phyloP scores from a whole-genome alignment of 805 yeast species.

The Metschnikowia santaceciliae region DNA sequence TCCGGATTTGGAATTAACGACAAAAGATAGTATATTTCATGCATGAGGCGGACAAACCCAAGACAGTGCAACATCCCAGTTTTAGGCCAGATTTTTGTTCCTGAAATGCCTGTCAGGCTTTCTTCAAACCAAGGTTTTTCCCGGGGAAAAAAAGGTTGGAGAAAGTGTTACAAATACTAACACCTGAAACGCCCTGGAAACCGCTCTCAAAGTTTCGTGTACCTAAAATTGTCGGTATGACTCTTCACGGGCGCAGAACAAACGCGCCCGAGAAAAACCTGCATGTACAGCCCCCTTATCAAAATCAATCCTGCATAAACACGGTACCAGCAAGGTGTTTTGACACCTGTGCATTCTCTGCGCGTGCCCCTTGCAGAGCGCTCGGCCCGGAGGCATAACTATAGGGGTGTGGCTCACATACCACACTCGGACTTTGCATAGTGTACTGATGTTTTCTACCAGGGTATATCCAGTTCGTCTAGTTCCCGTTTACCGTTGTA shows the following conservation, averaged over 20 bases:
- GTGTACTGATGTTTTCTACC: background rate
- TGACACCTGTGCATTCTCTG: background rate
- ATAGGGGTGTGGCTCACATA: background rate
- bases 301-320: background rate
- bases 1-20: slow-evolving; percentile 1
- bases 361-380: slow-evolving; percentile 2
- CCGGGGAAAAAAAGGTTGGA: too few relatives aligned
- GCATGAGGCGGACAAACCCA: background rate
- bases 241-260: background rate
- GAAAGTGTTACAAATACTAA: too few relatives aligned
- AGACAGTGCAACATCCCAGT: background rate
- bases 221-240: background rate
- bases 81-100: too few relatives aligned
- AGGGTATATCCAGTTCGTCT: too few relatives aligned
- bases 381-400: background rate
- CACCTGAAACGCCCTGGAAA: too few relatives aligned
- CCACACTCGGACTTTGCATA: background rate
- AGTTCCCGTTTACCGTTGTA: too few relatives aligned
- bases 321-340: background rate
- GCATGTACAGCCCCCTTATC: background rate
- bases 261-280: background rate
- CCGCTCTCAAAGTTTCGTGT: background rate
- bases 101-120: too few relatives aligned
- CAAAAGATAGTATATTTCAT: background rate
- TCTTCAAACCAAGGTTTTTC: too few relatives aligned